Evolutionary conservation across 257 asterid species (phyloP).

Genomic region (Gentiana dahurica): DNA sequence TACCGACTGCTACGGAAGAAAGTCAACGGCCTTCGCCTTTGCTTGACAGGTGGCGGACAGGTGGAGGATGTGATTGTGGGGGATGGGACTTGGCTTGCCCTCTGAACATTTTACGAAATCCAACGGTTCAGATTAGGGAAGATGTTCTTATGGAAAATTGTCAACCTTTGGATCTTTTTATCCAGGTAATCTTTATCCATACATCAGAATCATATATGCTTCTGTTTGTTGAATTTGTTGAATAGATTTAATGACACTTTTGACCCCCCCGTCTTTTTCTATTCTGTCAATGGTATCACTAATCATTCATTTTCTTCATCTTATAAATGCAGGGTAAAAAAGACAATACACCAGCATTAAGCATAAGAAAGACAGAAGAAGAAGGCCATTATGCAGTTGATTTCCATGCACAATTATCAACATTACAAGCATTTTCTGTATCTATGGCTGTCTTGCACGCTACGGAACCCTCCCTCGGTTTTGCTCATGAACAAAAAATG

Average conservation of each 20-base stretch:
- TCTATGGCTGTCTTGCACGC: slow-evolving; percentile 66
- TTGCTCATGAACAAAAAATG: slow-evolving; percentile 33
- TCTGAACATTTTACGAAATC: slow-evolving; percentile 44
- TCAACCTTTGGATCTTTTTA: slow-evolving; percentile 44
- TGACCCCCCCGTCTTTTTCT: too few relatives aligned
- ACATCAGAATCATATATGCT: background rate
- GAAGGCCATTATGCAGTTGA: slow-evolving; percentile 68
- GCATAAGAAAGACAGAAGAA: slow-evolving; percentile 39
- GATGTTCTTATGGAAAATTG: slow-evolving; percentile 29
- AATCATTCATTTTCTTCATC: background rate
- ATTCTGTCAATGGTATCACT: background rate
- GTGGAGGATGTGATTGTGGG: slow-evolving; percentile 97
- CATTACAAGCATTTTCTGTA: slow-evolving; percentile 84
- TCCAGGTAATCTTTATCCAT: slow-evolving; percentile 44
- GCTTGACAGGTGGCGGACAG: slow-evolving; percentile 80
- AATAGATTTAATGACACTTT: background rate
- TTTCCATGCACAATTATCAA: slow-evolving; percentile 79
- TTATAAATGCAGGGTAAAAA: slow-evolving; percentile 54
- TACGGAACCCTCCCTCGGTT: slow-evolving; percentile 38
- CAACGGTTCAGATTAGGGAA: slow-evolving; percentile 23
- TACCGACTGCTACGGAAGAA: slow-evolving; percentile 35
- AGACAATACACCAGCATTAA: slow-evolving; percentile 44
- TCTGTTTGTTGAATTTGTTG: background rate
- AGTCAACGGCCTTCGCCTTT: slow-evolving; percentile 60
- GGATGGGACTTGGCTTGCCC: slow-evolving; percentile 99